These are phyloP conservation scores for Erysimum pusillum DNA, from an alignment of 441 rosid genomes.

Conservation along the genomic window DNA sequence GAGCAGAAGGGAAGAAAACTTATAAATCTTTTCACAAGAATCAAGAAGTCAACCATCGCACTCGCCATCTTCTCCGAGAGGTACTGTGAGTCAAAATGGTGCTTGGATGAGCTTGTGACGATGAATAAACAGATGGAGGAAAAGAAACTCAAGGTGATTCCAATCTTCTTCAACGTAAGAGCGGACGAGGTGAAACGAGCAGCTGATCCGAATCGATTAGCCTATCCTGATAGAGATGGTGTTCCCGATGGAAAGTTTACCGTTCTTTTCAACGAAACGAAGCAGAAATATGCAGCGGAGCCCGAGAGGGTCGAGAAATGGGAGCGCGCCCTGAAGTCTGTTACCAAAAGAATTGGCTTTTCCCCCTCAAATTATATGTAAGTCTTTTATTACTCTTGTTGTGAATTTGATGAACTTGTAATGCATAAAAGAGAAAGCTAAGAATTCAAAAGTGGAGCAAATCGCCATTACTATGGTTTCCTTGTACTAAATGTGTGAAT, in stretches of 20 bases:
- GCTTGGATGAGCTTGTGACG: slow-evolving; percentile 8
- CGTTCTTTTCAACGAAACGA: background rate
- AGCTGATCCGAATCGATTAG: background rate
- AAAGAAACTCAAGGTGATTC: slow-evolving; percentile 11
- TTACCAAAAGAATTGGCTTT: background rate
- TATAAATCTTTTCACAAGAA: background rate
- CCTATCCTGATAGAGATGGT: background rate
- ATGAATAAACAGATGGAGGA: background rate
- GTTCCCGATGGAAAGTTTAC: background rate
- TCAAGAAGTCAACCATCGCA: background rate
- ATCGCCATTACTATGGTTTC: no score
- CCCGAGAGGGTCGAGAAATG: background rate
- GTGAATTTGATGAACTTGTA: no score
- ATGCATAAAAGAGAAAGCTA: no score
- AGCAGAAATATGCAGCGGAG: background rate
- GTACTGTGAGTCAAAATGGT: slow-evolving; percentile 1
- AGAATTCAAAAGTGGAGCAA: no score
- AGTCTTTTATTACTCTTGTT: background rate
- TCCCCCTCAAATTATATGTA: background rate
- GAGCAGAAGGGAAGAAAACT: background rate
- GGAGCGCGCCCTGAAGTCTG: background rate
- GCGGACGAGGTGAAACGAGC: background rate
- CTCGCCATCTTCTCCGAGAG: background rate
- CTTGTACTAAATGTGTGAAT: no score
- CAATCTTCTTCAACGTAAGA: background rate